phyloP scores from a whole-genome alignment of 2,329 filamentous ascomycete genomes.

The Juglanconis juglandina region DNA sequence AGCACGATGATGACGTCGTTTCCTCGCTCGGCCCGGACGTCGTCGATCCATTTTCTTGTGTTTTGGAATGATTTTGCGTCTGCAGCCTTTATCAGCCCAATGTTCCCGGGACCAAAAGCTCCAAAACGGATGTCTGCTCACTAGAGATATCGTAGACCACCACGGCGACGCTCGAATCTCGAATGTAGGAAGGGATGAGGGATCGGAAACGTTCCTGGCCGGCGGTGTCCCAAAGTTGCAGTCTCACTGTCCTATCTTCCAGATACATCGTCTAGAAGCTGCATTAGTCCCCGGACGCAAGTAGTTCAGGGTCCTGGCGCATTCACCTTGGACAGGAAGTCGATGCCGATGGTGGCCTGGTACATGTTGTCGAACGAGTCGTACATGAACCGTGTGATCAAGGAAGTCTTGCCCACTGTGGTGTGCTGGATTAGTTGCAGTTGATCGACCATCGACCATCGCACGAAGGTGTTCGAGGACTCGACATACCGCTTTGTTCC shows the following conservation, averaged over 20 bases:
- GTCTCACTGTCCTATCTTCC: constrained; percentile 92
- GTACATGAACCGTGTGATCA: constrained; percentile 99
- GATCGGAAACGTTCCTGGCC: constrained; percentile 97
- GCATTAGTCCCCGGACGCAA: not conserved
- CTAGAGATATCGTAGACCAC: constrained; percentile 98
- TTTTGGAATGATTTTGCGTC: constrained; percentile 97
- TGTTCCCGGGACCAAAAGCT: constrained; percentile 5
- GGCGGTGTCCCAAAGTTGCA: constrained; percentile 98
- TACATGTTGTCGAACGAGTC: constrained; percentile 99
- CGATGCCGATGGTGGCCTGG: constrained; percentile 98
- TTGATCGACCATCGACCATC: constrained; percentile 44
- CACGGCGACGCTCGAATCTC: constrained; percentile 94
- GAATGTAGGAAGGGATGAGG: constrained; percentile 96
- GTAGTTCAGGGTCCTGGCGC: constrained; percentile 24
- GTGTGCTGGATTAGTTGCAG: not conserved
- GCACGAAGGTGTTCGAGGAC: constrained; percentile 48
- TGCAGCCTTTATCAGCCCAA: constrained; percentile 29
- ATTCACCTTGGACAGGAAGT: constrained; percentile 90
- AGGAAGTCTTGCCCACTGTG: constrained; percentile 92
- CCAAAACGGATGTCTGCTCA: constrained; percentile 33
- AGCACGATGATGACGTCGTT: constrained; percentile 99
- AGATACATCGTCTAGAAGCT: constrained; percentile 90
- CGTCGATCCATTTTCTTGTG: constrained; percentile 98
- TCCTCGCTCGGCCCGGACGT: constrained; percentile 91
- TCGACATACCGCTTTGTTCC: constrained; percentile 86